Conservation (phyloP, 2,329 filamentous ascomycete species). For the Monilinia fructigena region DNA sequence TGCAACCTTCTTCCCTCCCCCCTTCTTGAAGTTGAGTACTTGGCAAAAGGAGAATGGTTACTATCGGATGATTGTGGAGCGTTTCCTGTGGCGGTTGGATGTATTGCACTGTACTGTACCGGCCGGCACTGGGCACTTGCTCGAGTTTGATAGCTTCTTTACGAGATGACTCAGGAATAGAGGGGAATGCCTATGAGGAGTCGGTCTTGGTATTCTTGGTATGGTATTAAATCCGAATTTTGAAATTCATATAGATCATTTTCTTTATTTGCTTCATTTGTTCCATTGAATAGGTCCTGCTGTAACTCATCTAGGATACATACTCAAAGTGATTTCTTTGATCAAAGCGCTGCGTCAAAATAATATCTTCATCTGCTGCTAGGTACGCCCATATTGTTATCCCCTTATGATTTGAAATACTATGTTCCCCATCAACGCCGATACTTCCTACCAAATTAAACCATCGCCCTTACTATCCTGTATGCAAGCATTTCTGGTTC, state of each 20-base stretch:
- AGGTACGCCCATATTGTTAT: constrained; percentile 18
- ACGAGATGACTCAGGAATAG: background rate
- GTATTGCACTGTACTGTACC: too few species aligned
- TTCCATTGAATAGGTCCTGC: background rate
- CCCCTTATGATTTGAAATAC: constrained; percentile 10
- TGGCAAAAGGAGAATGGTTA: background rate
- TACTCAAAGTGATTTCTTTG: background rate
- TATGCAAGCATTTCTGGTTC: constrained; percentile 7
- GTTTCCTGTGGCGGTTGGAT: background rate
- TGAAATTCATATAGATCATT: background rate
- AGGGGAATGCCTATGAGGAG: background rate
- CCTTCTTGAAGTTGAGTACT: background rate
- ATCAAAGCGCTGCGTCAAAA: constrained; percentile 7
- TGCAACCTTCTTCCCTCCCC: too few species aligned
- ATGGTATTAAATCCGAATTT: background rate
- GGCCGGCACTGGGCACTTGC: too few species aligned
- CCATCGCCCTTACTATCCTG: background rate
- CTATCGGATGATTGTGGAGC: background rate
- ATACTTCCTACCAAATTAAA: constrained; percentile 9
- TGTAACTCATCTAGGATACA: constrained; percentile 12
- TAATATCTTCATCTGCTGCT: constrained; percentile 9
- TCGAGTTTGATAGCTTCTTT: background rate
- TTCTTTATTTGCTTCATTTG: background rate
- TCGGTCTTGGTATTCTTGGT: background rate
- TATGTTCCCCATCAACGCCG: constrained; percentile 20